Evolutionary conservation across 1,284 basidiomycete genomes (phyloP).

Genomic region (Cutaneotrichosporon sp.): DNA sequence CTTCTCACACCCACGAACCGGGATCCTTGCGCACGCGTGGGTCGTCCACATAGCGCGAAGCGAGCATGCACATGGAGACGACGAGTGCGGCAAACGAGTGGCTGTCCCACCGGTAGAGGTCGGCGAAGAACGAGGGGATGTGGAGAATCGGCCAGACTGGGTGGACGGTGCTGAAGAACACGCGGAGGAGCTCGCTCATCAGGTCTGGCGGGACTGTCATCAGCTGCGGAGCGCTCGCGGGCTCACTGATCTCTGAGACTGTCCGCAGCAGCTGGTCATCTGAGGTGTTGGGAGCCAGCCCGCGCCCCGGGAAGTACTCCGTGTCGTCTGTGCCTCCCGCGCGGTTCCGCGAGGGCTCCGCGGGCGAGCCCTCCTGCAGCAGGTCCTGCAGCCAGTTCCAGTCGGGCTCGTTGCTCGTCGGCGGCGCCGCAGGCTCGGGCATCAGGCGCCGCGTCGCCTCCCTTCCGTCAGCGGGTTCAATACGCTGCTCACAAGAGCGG

Average conservation of each 20-base stretch:
- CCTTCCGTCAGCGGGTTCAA: not conserved
- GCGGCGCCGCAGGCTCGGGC: not conserved
- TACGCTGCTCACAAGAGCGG: slow-evolving; percentile 19
- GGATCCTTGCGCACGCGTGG: slow-evolving; percentile 13
- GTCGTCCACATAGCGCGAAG: slow-evolving; percentile 17
- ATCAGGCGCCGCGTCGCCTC: slow-evolving; percentile 5
- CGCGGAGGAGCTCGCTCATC: slow-evolving; percentile 16
- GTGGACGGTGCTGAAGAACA: slow-evolving; percentile 25
- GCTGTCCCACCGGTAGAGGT: slow-evolving; percentile 15
- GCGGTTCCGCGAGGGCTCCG: not conserved
- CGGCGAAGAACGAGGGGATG: slow-evolving; percentile 20
- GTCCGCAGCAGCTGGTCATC: slow-evolving; percentile 13
- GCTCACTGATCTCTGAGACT: slow-evolving; percentile 12
- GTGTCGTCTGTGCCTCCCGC: not conserved
- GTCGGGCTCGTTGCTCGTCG: slow-evolving; percentile 11
- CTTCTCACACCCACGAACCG: not conserved
- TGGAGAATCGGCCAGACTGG: slow-evolving; percentile 28
- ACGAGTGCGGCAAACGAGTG: slow-evolving; percentile 21
- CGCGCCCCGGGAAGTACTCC: slow-evolving; percentile 21
- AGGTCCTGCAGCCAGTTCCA: slow-evolving; percentile 25
- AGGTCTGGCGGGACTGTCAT: slow-evolving; percentile 16
- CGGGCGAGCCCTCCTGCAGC: slow-evolving; percentile 9
- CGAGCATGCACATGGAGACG: slow-evolving; percentile 24
- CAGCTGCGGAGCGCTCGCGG: not conserved
- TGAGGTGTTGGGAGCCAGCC: slow-evolving; percentile 6